Conservation (phyloP, 2,329 filamentous ascomycete species). For the Fusarium buxicola region DNA sequence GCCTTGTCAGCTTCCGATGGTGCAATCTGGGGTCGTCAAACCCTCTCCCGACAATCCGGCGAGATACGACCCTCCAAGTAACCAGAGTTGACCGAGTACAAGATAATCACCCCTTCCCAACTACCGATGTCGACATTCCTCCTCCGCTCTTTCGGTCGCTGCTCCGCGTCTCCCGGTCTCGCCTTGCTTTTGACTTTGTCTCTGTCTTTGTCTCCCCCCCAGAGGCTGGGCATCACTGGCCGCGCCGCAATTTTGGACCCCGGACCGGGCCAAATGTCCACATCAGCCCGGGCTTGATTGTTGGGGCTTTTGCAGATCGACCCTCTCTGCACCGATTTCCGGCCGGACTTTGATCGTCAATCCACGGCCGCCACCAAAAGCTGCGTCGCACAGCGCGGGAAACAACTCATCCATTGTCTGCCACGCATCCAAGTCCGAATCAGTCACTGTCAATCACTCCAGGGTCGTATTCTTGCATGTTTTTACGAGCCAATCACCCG, state of each 20-base stretch:
- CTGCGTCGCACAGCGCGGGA: slow-evolving; percentile 35
- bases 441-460: slow-evolving; percentile 2
- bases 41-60: slow-evolving; percentile 34
- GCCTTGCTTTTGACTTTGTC: slow-evolving; percentile 1
- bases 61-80: slow-evolving; percentile 2
- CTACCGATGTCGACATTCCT: slow-evolving; percentile 44
- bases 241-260: slow-evolving; percentile 5
- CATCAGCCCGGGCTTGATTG: slow-evolving; percentile 14
- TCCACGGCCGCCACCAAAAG: slow-evolving; percentile 28
- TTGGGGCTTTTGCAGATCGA: slow-evolving; percentile 22
- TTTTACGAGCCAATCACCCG: slow-evolving; percentile 12
- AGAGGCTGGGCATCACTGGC: background rate
- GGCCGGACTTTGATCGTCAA: slow-evolving; percentile 23
- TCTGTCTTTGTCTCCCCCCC: background rate
- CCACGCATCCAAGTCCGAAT: slow-evolving; percentile 32
- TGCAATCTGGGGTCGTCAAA: slow-evolving; percentile 46
- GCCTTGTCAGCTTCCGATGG: slow-evolving; percentile 47
- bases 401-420: slow-evolving; percentile 43
- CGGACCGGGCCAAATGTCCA: slow-evolving; percentile 18
- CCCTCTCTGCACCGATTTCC: slow-evolving; percentile 30
- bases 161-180: slow-evolving; percentile 17
- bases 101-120: slow-evolving; percentile 41
- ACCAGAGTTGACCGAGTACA: background rate
- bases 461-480: slow-evolving; percentile 18
- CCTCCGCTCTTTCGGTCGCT: slow-evolving; percentile 7